These are phyloP conservation scores for Exophiala aquamarina DNA, from an alignment of 2,329 filamentous ascomycete genomes.

Conservation along the genomic window DNA sequence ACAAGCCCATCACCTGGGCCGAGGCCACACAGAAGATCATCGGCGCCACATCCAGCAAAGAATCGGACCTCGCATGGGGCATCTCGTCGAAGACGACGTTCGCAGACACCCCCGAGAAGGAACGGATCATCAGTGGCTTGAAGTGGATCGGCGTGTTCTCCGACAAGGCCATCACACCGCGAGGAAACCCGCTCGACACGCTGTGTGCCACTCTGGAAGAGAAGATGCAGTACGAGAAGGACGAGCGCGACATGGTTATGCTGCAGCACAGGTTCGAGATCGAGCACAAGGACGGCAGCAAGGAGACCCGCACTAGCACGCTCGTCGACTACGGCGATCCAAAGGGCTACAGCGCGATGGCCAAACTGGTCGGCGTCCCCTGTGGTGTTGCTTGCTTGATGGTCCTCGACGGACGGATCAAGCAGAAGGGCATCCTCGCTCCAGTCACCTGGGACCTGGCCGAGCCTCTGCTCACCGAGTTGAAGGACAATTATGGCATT, in stretches of 20 bases:
- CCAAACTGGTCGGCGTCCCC: constrained; percentile 74
- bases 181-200: constrained; percentile 83
- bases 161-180: constrained; percentile 66
- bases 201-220: constrained; percentile 83
- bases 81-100: constrained; percentile 77
- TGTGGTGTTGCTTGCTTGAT: constrained; percentile 74
- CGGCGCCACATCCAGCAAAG: constrained; percentile 63
- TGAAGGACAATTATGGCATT: constrained; percentile 76
- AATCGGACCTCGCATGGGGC: constrained; percentile 69
- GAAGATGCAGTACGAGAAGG: constrained; percentile 85
- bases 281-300: constrained; percentile 74
- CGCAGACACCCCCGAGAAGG: constrained; percentile 64
- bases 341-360: constrained; percentile 80
- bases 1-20: constrained; percentile 72
- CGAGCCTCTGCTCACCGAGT: constrained; percentile 71
- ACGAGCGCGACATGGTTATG: constrained; percentile 76
- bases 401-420: constrained; percentile 72
- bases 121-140: constrained; percentile 69
- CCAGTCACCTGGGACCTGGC: constrained; percentile 73
- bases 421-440: constrained; percentile 71
- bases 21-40: constrained; percentile 79
- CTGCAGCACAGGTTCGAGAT: constrained; percentile 68
- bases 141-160: constrained; percentile 71
- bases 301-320: constrained; percentile 76
- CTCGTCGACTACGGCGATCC: constrained; percentile 80